Evolutionary conservation across 345 rosid species (phyloP), one percentile per base, ranked within the genome.

Genomic region (Pugionium dolabratum): DNA sequence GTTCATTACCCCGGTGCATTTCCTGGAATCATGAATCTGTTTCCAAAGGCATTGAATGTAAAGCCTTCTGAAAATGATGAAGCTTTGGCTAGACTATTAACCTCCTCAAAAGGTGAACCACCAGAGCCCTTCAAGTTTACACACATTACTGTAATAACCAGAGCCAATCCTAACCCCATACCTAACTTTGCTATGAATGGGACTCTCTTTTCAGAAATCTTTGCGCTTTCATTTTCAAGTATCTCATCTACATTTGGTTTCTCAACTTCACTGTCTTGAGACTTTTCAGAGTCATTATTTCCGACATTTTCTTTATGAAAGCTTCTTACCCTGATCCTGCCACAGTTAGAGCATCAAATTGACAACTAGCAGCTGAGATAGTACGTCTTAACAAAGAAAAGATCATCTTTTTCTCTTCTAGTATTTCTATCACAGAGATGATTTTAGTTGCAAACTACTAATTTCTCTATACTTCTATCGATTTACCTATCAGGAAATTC

Each of bases 11-110:
- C 98, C 0, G 95, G 96, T 43, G 96, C 96, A 70, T 78, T 74
- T 54, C 80, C 82, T 43, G 95, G 92, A 73, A 91, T 84, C 40
- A 85, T 53, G 59, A 91, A 79, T 64, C 75, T 81, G 59, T 85
- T 85, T 47, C 96, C 92, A 64, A 91, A 89, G 36, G 82, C 90
- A 59, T 82, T 83, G 60, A 91, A 89, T 26, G 78, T 80, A 63
- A 86, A 91, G 48, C 95, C 88, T 62, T 41, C 62, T 50, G 82
- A 18, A 18, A 18, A 18, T 18, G 18, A 18, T 18, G 18, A 80
- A 69, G 67, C 76, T 64, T 83, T 80, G 47, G 79, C 71, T 56
- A 83, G 50, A 53, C 57, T 76, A 63, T 84, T 84, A 69, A 91
- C 74, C 37, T 82, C 74, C 41, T 82, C 90, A 43, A 82, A 39